Base-by-base conservation (phyloP, 495 filamentous ascomycete genomes). In the Penicillium soppii region DNA sequence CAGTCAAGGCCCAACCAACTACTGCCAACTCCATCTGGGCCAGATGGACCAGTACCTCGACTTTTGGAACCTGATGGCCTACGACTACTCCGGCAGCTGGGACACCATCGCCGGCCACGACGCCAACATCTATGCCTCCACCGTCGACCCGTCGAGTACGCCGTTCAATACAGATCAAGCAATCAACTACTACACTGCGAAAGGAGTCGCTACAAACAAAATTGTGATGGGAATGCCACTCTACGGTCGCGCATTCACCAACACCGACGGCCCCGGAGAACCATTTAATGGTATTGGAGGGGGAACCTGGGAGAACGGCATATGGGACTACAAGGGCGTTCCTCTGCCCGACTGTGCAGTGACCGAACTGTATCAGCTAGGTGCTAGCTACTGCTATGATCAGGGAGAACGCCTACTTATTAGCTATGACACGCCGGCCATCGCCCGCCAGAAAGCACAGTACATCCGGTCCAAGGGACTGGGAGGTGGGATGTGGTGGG, bases 401-500 rank as follows among this genome's bases (percentile, higher is more conserved):
- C 22, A 59, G 2, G 53, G 27, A 0, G 69, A 68, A 7, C 66
- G 70, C 43, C 80, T 85, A 54, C 77, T 95, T 71, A 70, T 96
- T n/a, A 82, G 79, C 50, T 96, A 90, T 63, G 91, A 96, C 53
- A 87, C 77, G 5, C 73, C 82, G 0, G 67, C 68, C 7, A 80
- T 84, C 44, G 84, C 81, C 0, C 58, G 63, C 35, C 42, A 60
- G 45, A 96, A 96, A 72, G 81, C 78, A 1, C 63, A 70, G 39
- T 96, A 87, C 58, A 78, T 96, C 42, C 65, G 70, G 54, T 48
- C 73, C 12, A 76, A 74, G 42, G 78, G 82, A 6, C 75, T 96
- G 7, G 90, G 88, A 3, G 90, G 92, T 10, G 85, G 79, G 0
- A 92, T 96, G 82, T 96, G 89, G 80, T 97, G 92, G 91, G 91